Evolutionary conservation across 805 yeast genomes (phyloP).

Genomic region (Blastobotrys peoriensis): DNA sequence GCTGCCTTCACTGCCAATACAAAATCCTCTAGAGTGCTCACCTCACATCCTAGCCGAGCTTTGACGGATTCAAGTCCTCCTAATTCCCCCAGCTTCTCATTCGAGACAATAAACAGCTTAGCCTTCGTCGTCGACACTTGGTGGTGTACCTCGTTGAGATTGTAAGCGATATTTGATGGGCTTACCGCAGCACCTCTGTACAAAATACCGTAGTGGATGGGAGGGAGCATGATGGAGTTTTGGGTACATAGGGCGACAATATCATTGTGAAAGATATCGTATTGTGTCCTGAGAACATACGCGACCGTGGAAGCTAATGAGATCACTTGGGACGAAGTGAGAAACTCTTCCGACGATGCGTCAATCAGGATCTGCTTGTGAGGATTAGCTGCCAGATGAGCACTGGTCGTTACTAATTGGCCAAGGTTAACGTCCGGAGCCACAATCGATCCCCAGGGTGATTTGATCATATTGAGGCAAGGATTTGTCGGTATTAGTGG

Average conservation of each 20-base stretch:
- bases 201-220: constrained; percentile 26
- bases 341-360: constrained; percentile 16
- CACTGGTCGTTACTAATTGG: constrained; percentile 9
- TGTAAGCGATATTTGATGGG: constrained; percentile 32
- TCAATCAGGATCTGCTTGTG: constrained; percentile 16
- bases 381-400: constrained; percentile 8
- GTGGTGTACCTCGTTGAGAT: constrained; percentile 27
- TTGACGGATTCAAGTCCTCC: constrained; percentile 1
- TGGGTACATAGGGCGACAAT: constrained; percentile 27
- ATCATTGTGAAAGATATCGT: constrained; percentile 21
- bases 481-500: no score
- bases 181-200: constrained; percentile 27
- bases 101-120: constrained; percentile 17
- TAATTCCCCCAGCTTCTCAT: constrained; percentile 6
- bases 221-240: constrained; percentile 27
- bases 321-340: constrained; percentile 14
- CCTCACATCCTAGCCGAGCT: background rate
- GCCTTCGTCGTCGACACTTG: constrained; percentile 24
- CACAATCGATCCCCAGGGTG: constrained; percentile 17
- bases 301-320: constrained; percentile 17
- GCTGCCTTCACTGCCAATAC: background rate
- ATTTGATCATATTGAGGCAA: constrained; percentile 9
- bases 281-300: constrained; percentile 18
- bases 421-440: constrained; percentile 13
- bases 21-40: constrained; percentile 2